Conservation (phyloP, 208 protist species). For the Leptomonas seymouri region DNA sequence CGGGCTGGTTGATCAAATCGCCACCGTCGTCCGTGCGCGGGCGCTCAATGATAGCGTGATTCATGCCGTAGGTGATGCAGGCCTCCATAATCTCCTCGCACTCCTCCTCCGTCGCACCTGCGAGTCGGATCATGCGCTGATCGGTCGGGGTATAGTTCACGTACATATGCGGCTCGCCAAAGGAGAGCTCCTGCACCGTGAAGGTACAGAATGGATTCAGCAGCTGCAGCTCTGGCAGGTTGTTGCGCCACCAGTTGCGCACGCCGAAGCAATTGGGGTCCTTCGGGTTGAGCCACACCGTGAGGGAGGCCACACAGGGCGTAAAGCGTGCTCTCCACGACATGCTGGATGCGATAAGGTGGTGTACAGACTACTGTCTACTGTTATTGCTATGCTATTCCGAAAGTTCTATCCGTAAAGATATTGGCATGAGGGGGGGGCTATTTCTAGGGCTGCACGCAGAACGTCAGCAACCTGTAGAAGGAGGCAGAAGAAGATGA, state of each 20-base stretch:
- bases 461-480: too few species aligned
- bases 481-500: too few species aligned
- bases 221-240: constrained; percentile 89
- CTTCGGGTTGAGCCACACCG: constrained; percentile 92
- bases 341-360: constrained; percentile 38
- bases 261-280: constrained; percentile 93
- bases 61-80: constrained; percentile 88
- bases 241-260: constrained; percentile 92
- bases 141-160: constrained; percentile 89
- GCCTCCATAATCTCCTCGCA: constrained; percentile 92
- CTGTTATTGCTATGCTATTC: too few species aligned
- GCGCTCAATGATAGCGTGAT: constrained; percentile 87
- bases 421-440: too few species aligned
- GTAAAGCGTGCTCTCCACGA: constrained; percentile 92
- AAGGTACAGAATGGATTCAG: constrained; percentile 91
- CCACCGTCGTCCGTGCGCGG: constrained; percentile 87
- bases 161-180: constrained; percentile 92
- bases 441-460: too few species aligned
- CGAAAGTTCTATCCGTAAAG: too few species aligned
- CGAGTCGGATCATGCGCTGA: constrained; percentile 88
- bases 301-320: constrained; percentile 80
- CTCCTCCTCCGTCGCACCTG: constrained; percentile 88
- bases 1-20: constrained; percentile 85
- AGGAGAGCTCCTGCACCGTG: constrained; percentile 89
- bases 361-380: too few species aligned